These are phyloP conservation scores for Aciculosporium take DNA, from an alignment of 2,329 filamentous ascomycete genomes.

Conservation along the genomic window DNA sequence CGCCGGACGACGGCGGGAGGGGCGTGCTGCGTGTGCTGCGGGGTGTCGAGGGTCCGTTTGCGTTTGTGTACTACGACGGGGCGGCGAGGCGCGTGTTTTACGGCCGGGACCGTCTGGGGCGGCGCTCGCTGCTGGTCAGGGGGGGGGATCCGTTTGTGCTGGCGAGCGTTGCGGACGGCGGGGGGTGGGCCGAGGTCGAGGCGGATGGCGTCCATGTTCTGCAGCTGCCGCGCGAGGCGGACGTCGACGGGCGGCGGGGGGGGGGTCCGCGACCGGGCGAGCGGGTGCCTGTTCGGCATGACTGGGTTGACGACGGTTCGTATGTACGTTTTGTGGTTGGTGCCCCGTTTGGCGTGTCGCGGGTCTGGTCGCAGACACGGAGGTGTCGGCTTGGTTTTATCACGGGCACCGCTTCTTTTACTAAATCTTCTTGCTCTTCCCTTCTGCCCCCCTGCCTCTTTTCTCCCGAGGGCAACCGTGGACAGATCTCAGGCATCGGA, in stretches of 20 bases:
- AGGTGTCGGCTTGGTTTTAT: too few relatives aligned
- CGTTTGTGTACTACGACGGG: constrained; percentile 71
- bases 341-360: too few relatives aligned
- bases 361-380: too few relatives aligned
- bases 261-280: too few relatives aligned
- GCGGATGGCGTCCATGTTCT: constrained; percentile 69
- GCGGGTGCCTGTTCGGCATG: constrained; percentile 12
- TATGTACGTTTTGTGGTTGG: constrained; percentile 31
- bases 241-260: neutral
- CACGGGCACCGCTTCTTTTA: too few relatives aligned
- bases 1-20: constrained; percentile 9
- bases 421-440: neutral
- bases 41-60: constrained; percentile 67
- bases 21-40: constrained; percentile 38
- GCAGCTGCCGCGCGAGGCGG: constrained; percentile 29
- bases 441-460: neutral
- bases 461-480: neutral
- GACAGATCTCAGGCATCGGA: constrained; percentile 39
- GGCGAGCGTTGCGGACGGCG: constrained; percentile 53
- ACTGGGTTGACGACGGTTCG: constrained; percentile 21
- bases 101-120: constrained; percentile 74
- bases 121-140: constrained; percentile 62
- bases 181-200: constrained; percentile 64
- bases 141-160: constrained; percentile 39
- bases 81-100: constrained; percentile 53